A percentile compares a stretch with the other conserved stretches of the same genome.
Conservation (phyloP, 2,329 filamentous ascomycete species). For the Berkeleyomyces rouxiae region DNA sequence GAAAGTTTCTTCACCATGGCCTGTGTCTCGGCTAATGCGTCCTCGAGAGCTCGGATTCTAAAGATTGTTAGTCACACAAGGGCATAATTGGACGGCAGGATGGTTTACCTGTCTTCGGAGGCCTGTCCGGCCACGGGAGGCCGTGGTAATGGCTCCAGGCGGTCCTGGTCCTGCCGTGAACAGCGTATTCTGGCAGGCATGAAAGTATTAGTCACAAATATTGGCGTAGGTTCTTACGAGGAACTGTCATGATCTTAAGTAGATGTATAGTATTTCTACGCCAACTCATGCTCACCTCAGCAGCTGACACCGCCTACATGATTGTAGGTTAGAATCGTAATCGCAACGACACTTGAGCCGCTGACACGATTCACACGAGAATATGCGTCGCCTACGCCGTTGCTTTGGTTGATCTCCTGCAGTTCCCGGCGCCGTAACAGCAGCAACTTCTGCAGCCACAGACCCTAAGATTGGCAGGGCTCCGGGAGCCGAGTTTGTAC, state of each 20-base stretch:
- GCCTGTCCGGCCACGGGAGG: not conserved
- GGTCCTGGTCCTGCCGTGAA: conserved; percentile 12
- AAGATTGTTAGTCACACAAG: not conserved
- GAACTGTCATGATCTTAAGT: not conserved
- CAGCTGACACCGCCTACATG: conserved; percentile 11
- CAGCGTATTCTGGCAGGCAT: conserved; percentile 7
- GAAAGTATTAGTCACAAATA: not conserved
- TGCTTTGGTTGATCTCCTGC: conserved; percentile 7
- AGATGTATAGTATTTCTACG: not conserved
- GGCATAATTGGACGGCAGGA: not conserved
- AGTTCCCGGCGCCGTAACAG: not conserved
- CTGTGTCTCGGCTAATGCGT: conserved; percentile 7
- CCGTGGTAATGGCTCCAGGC: conserved; percentile 8
- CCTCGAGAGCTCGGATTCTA: conserved; percentile 10
- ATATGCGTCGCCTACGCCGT: conserved; percentile 8
- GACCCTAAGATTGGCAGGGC: conserved; percentile 4
- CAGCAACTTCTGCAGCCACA: conserved; percentile 8
- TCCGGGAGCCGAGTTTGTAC: not conserved
- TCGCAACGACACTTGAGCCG: conserved; percentile 12
- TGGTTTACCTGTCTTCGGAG: conserved; percentile 7
- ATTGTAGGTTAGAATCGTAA: conserved; percentile 10
- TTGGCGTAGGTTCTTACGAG: not conserved
- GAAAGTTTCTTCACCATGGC: conserved; percentile 5
- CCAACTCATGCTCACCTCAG: conserved; percentile 1
- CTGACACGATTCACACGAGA: conserved; percentile 12